Evolutionary conservation across 768 basidiomycete genomes (phyloP).

Genomic region (Hydnomerulius pinastri): DNA sequence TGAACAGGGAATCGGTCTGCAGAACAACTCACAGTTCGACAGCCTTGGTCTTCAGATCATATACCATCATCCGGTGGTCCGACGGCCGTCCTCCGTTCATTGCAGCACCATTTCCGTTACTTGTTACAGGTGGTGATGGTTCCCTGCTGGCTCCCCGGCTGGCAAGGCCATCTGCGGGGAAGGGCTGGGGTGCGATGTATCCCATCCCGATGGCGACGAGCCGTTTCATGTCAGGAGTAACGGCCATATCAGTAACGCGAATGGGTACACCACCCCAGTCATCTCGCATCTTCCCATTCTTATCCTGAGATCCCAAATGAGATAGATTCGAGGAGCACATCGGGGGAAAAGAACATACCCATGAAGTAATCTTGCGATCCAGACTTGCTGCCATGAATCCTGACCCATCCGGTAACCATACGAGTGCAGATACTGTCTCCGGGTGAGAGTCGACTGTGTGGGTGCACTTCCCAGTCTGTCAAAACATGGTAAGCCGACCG

Average conservation of each 20-base stretch:
- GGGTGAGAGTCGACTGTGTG: conserved; percentile 68
- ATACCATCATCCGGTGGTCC: conserved; percentile 73
- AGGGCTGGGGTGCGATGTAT: conserved; percentile 30
- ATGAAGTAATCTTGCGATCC: conserved; percentile 80
- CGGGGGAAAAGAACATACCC: conserved; percentile 54
- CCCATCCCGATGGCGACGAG: conserved; percentile 85
- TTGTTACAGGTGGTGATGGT: conserved; percentile 31
- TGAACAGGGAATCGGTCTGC: conserved; percentile 12
- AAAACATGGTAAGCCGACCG: conserved; percentile 14
- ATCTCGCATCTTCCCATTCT: conserved; percentile 70
- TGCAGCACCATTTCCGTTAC: conserved; percentile 34
- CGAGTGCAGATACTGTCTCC: conserved; percentile 83
- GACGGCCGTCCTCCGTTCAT: conserved; percentile 39
- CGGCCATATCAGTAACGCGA: conserved; percentile 83
- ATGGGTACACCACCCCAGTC: conserved; percentile 71
- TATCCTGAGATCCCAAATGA: conserved; percentile 51
- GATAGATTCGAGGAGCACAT: conserved; percentile 3
- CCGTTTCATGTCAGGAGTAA: conserved; percentile 82
- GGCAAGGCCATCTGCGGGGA: conserved; percentile 10
- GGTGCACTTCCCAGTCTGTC: conserved; percentile 73
- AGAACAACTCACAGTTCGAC: conserved; percentile 59
- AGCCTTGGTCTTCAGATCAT: conserved; percentile 69
- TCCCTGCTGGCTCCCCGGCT: conserved; percentile 38
- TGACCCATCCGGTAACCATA: conserved; percentile 86
- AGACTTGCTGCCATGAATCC: conserved; percentile 90